These are phyloP conservation scores for Mycena venus DNA, from an alignment of 768 basidiomycete species.

Conservation along the genomic window DNA sequence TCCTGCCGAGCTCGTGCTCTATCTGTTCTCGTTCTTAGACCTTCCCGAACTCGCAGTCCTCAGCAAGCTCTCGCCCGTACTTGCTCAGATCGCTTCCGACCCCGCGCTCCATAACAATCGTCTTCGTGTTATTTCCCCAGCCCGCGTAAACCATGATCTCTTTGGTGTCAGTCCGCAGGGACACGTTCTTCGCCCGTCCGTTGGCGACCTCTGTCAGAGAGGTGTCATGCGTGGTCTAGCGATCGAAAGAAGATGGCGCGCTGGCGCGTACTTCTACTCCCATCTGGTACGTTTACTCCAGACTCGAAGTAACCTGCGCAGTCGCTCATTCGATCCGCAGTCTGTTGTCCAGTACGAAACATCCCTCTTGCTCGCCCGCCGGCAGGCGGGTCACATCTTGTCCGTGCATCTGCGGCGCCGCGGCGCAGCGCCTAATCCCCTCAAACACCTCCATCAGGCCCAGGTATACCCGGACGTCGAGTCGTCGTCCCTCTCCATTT, in stretches of 20 bases:
- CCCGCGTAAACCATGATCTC: conserved; percentile 74
- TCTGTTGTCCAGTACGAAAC: conserved; percentile 78
- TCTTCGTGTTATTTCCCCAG: conserved; percentile 72
- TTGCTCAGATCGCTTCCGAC: conserved; percentile 69
- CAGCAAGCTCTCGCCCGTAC: conserved; percentile 59
- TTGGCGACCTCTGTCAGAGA: conserved; percentile 76
- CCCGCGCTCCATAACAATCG: conserved; percentile 75
- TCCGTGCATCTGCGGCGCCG: conserved; percentile 68
- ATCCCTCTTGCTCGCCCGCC: conserved; percentile 65
- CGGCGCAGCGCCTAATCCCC: conserved; percentile 48
- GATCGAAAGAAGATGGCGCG: conserved; percentile 76
- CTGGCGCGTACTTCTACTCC: conserved; percentile 76
- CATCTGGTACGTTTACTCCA: conserved; percentile 60
- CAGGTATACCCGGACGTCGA: conserved; percentile 77
- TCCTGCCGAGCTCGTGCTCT: conserved; percentile 69
- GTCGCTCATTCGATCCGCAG: conserved; percentile 49
- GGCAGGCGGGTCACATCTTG: conserved; percentile 65
- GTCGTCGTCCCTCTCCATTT: conserved; percentile 66
- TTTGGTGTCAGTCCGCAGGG: conserved; percentile 72
- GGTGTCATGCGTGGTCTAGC: conserved; percentile 78
- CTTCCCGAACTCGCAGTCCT: conserved; percentile 76
- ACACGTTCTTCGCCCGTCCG: conserved; percentile 69
- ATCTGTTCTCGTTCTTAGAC: conserved; percentile 79
- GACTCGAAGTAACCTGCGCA: conserved; percentile 16
- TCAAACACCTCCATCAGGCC: conserved; percentile 60